These are phyloP conservation scores for Colletotrichum incanum DNA, from an alignment of 2,329 filamentous ascomycete species.

Conservation along the genomic window DNA sequence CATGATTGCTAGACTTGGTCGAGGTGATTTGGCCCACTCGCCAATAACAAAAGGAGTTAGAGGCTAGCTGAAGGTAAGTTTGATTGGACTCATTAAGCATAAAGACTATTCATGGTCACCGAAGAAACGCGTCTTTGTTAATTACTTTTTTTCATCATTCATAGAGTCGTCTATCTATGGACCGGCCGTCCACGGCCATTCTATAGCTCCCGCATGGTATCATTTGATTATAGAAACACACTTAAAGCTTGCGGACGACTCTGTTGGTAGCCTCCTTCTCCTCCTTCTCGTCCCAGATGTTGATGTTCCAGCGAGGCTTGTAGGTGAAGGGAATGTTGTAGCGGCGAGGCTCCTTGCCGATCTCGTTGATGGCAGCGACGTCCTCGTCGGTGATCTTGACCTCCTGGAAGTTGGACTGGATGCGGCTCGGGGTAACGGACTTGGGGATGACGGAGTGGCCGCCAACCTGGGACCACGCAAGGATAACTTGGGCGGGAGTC, in stretches of 20 bases:
- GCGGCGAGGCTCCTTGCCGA: conserved; percentile 67
- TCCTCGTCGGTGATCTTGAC: conserved; percentile 73
- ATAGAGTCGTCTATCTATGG: conserved; percentile 28
- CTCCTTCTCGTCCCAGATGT: conserved; percentile 69
- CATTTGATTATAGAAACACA: conserved; percentile 8
- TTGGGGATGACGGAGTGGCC: conserved; percentile 84
- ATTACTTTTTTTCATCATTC: conserved; percentile 29
- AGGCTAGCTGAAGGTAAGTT: too few species aligned
- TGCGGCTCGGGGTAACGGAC: conserved; percentile 77
- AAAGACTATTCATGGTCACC: too few species aligned
- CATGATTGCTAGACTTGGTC: too few species aligned
- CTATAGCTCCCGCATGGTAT: conserved; percentile 29
- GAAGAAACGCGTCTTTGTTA: not conserved
- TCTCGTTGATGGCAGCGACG: conserved; percentile 72
- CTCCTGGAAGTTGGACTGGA: conserved; percentile 79
- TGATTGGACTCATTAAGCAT: too few species aligned
- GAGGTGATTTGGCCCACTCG: too few species aligned
- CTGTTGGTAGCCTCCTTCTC: conserved; percentile 66
- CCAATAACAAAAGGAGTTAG: too few species aligned
- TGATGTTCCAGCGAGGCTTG: conserved; percentile 66
- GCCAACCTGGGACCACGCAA: conserved; percentile 72
- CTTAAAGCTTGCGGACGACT: conserved; percentile 56
- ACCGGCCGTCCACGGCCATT: conserved; percentile 6
- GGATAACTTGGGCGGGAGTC: conserved; percentile 62
- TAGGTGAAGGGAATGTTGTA: conserved; percentile 63